Evolutionary conservation across 129 eudicot genomes (phyloP).

Genomic region (Flaveria linearis): DNA sequence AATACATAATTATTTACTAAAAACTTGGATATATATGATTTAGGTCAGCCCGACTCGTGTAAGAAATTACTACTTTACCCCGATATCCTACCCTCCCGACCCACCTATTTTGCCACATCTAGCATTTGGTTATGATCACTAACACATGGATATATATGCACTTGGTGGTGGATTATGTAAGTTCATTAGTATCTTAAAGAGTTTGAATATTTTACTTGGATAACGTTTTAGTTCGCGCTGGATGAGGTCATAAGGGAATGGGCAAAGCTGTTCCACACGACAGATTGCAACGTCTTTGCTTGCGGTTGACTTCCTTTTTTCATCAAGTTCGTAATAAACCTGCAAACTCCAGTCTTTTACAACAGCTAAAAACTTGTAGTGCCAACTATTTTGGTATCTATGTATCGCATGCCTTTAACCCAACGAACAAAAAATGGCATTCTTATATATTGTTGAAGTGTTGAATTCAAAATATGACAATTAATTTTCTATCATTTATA

Average conservation of each 20-base stretch:
- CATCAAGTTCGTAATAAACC: slow-evolving; percentile 91
- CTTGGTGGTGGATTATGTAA: neutral
- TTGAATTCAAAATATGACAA: too few species aligned
- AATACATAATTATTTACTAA: too few species aligned
- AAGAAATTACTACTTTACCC: too few species aligned
- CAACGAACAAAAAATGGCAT: too few species aligned
- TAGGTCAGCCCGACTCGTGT: too few species aligned
- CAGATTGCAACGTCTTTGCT: slow-evolving; percentile 81
- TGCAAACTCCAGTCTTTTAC: slow-evolving; percentile 33
- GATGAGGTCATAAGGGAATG: slow-evolving; percentile 87
- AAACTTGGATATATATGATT: too few species aligned
- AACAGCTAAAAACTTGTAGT: neutral
- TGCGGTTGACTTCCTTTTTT: slow-evolving; percentile 51
- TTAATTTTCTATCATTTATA: too few species aligned
- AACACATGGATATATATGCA: neutral
- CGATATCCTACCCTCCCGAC: neutral
- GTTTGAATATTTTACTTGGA: slow-evolving; percentile 58
- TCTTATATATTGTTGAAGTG: too few species aligned
- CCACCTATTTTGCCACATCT: neutral
- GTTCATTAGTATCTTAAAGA: neutral
- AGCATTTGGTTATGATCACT: neutral
- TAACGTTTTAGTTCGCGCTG: slow-evolving; percentile 88
- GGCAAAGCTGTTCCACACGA: slow-evolving; percentile 94
- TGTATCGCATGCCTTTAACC: neutral
- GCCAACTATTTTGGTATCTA: neutral